Base-by-base conservation (phyloP, 164 flowering plant species). In the Buxus sempervirens region DNA sequence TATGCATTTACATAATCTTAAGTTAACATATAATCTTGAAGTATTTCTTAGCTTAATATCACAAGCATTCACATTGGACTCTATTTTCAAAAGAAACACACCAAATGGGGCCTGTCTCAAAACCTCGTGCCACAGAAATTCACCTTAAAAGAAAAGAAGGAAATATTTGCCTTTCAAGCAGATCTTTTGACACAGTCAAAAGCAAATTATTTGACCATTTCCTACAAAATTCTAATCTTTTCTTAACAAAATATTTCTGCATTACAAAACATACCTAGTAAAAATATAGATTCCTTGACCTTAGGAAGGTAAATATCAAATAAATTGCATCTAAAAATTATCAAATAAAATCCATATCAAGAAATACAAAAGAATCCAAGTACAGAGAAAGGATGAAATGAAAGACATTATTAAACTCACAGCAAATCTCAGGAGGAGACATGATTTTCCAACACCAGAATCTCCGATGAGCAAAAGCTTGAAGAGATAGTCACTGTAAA, bases 381-480 rank as follows among this genome's bases (percentile, higher is more conserved):
- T 8, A 6, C 1, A 55, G 12, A 55, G 22, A 22, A 55, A 55
- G 41, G 22, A 41, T 49, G 12, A 72, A 48, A n/a, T 24, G 14
- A 21, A 68, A 13, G 15, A 15, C 2, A 28, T 25, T 3, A 0
- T 58, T 25, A 25, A 16, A 77, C 91, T 86, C 88, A 91, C 97
- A 75, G 96, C 96, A 83, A 91, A 91, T 79, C 96, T 85, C 79
- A 91, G 72, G 57, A 91, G 85, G 22, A 91, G 85, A 77, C 97
- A 89, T 60, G 97, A 91, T 72, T 91, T 91, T 21, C 97, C 97
- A 65, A 91, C 97, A 72, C 97, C 97, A 54, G 96, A 86, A 73
- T 91, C 97, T 76, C 97, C 97, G 73, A 91, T 91, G 54, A 91
- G 96, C 84, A 91, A 77, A 80, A 89, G 97, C 84, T 91, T 91